Base-by-base conservation (phyloP, 257 asterid genomes). In the Salvia miltiorrhiza region DNA sequence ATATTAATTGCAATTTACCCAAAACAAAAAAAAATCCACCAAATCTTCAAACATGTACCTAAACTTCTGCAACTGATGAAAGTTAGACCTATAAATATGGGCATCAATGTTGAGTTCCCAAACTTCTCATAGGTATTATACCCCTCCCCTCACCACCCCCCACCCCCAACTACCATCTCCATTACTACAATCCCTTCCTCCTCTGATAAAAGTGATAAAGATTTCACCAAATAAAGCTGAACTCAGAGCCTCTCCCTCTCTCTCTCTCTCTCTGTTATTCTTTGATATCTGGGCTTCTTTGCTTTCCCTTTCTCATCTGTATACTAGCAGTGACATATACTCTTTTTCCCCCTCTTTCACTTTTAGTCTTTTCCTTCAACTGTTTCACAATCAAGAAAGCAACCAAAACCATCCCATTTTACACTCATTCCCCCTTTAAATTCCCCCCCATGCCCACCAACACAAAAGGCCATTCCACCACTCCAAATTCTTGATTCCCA, bases 271-370 rank as follows among this genome's bases (percentile, higher is more conserved):
- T 77, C 74, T 78, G 45, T 62, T 67, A 73, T 41, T 68, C 75
- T 68, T 73, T 53, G 84, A 75, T 74, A 84, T 53, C 54, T 72
- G 86, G 59, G 78, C 73, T 68, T 44, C 68, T 61, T 70, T 66
- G 50, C 66, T 57, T 45, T 39, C 49, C 59, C 45, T 48, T 69
- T 63, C 71, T 60, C 63, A 49, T 35, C 83, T 63, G 75, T 45
- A 33, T 67, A 70, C 65, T 73, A 71, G 7, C 60, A 67, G 44
- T 65, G 63, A 30, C 78, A 52, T 33, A 21, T 56, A n/a, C 71
- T 23, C 19, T 40, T 32, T 40, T 32, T 45, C 33, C n/a, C 30
- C 14, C 16, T 40, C 40, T 41, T 62, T 62, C 63, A 7, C 61
- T 40, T 66, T 65, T 24, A 37, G 63, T 47, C 24, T 14, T 67